A percentile compares a stretch with the other conserved stretches of the same genome.
Conservation (phyloP, 768 basidiomycete genomes). For the Pseudohyphozyma bogoriensis region DNA sequence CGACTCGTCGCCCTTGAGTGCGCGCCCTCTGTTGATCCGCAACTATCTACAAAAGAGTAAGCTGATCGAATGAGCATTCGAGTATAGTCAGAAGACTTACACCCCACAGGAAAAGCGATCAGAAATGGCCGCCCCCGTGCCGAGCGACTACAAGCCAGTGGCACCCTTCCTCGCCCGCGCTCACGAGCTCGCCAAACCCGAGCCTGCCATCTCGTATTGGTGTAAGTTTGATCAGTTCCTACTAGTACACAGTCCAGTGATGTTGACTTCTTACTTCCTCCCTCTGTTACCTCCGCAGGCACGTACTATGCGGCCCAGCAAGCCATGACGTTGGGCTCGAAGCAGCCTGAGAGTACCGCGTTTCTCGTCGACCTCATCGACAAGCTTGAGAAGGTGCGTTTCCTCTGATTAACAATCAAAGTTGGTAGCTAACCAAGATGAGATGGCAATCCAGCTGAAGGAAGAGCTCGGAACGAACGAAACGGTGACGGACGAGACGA, state of each 20-base stretch:
- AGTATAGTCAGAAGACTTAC: too few species aligned
- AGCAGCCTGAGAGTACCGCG: slow-evolving; percentile 58
- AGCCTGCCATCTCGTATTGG: slow-evolving; percentile 90
- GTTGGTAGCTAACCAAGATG: not conserved
- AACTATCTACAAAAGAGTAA: too few species aligned
- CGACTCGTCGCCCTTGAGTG: too few species aligned
- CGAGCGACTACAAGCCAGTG: slow-evolving; percentile 45
- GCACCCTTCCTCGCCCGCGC: slow-evolving; percentile 79
- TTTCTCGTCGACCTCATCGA: slow-evolving; percentile 66
- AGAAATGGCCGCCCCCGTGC: slow-evolving; percentile 7
- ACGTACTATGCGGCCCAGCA: slow-evolving; percentile 85
- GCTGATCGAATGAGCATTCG: too few species aligned
- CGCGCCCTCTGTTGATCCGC: too few species aligned
- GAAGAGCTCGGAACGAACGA: slow-evolving; percentile 60
- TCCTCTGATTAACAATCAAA: too few species aligned
- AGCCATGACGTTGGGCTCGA: slow-evolving; percentile 57
- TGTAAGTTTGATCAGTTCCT: slow-evolving; percentile 49
- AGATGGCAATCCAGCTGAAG: slow-evolving; percentile 51
- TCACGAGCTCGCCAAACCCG: slow-evolving; percentile 67
- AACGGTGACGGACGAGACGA: slow-evolving; percentile 69
- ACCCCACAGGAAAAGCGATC: too few species aligned
- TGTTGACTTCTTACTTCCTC: not conserved
- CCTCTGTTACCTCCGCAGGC: too few species aligned
- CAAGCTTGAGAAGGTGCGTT: slow-evolving; percentile 55
- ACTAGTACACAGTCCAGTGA: not conserved